Evolutionary conservation across 148 eudicot species (phyloP), one percentile per base, ranked within the genome.

Genomic region (Rhododendron ferrugineum): DNA sequence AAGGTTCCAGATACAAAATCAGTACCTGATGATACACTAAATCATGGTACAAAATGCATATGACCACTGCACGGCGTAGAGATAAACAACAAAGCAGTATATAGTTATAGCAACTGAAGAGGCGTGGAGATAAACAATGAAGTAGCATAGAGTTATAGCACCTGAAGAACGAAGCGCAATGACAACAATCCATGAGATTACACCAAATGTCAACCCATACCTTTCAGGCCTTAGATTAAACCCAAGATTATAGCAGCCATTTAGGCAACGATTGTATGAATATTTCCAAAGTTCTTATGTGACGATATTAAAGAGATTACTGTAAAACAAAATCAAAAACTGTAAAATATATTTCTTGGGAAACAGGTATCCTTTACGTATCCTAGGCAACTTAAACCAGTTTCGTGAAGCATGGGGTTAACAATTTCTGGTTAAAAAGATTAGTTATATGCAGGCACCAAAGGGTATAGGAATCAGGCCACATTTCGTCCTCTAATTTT

Each of bases 301-400:
- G 81, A 15, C 37, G 13, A 42, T 34, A 75, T 77, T 23, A 44
- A n/a, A n/a, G n/a, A 49, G 23, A 70, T 28, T 30, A 56, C 11
- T 18, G n/a, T 7, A 52, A 40, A 66, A 26, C 23, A 64, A 44
- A 47, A 47, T 16, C 0, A 50, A 28, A 78, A 4, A 78, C n/a
- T 3, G 40, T 79, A 49, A 74, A 18, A 42, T 9, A 42, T 10
- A 2, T 46, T 20, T 42, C 1, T 42, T 26, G 23, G 50, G 23
- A 42, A 42, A 44, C 80, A 42, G 52, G 80, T 23, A 15, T 23
- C 80, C 50, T 78, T 44, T 5, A 78, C 6, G 18, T 46, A 78
- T 46, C 54, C 80, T 78, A 37, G 54, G 47, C 32, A 78, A 78
- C 80, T 77, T 42, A 76, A 77, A 77, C 49, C 80, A 78, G 34